These are phyloP conservation scores for Podaxis sp. DNA, from an alignment of 768 basidiomycete species.

Conservation along the genomic window DNA sequence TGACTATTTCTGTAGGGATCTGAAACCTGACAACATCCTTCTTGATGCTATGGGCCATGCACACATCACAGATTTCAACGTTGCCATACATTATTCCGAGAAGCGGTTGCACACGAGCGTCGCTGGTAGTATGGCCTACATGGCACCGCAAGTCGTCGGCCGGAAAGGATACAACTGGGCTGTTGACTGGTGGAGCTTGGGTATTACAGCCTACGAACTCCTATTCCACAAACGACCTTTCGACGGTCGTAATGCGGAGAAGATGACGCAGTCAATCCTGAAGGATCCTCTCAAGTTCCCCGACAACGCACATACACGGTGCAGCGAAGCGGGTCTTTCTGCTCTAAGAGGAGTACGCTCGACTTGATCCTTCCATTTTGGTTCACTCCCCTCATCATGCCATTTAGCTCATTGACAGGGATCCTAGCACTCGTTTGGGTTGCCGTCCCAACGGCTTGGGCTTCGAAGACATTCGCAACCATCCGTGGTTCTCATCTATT, in stretches of 20 bases:
- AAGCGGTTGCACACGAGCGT: slow-evolving; percentile 87
- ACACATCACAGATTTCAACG: slow-evolving; percentile 98
- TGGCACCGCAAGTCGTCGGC: slow-evolving; percentile 96
- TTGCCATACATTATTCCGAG: slow-evolving; percentile 96
- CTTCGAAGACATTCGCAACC: slow-evolving; percentile 73
- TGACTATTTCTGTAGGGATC: slow-evolving; percentile 54
- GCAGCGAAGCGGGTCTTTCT: slow-evolving; percentile 64
- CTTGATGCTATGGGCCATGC: slow-evolving; percentile 93
- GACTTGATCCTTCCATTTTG: neutral
- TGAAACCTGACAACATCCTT: slow-evolving; percentile 97
- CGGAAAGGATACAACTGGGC: slow-evolving; percentile 92
- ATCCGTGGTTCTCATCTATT: slow-evolving; percentile 82
- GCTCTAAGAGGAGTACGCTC: slow-evolving; percentile 66
- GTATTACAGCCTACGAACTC: slow-evolving; percentile 89
- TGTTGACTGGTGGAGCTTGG: slow-evolving; percentile 96
- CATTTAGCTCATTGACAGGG: slow-evolving; percentile 79
- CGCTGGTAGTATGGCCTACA: slow-evolving; percentile 98
- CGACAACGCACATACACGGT: slow-evolving; percentile 57
- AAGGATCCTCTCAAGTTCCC: slow-evolving; percentile 81
- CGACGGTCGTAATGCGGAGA: slow-evolving; percentile 85
- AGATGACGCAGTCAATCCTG: slow-evolving; percentile 84
- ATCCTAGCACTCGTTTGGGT: slow-evolving; percentile 75
- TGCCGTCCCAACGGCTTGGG: slow-evolving; percentile 71
- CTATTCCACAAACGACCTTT: slow-evolving; percentile 83
- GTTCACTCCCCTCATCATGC: slow-evolving; percentile 21